Base-by-base conservation (phyloP, 2,329 filamentous ascomycete species). In the Lachnellula arida region DNA sequence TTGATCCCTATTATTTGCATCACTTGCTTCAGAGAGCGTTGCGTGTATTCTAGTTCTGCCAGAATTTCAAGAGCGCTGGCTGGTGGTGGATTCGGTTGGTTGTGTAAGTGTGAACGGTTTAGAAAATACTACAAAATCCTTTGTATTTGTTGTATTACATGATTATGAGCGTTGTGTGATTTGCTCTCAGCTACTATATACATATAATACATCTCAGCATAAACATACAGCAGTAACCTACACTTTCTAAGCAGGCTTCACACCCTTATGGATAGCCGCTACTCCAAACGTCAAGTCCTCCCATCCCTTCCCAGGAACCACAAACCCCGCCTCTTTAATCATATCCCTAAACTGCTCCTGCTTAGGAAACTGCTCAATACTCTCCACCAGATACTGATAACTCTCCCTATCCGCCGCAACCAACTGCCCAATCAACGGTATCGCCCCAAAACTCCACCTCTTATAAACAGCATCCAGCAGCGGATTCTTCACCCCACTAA, bases 381-480 rank as follows among this genome's bases (percentile, higher is more conserved):
- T 97, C 79, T 99, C 94, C 9, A 99, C 94, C 9, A 99, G 79
- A 74, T 99, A 99, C 78, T 99, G 94, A 73, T 99, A 99, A 71
- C 91, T 96, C 68, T 95, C 93, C 55, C 93, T 80, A 71, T 99
- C 95, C 6, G 90, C 91, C 1, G 94, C 93, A 15, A 99, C 92
- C 58, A 99, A 70, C 75, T 99, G 93, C 2, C 94, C 95, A 68
- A 99, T 97, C 64, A 99, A 73, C 0, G 94, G 94, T 62, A 99
- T 99, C 12, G 91, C 91, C 57, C 85, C 81, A 72, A 99, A 99
- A 59, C 90, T 96, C 92, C 95, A 99, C 57, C 88, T 82, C 79
- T 96, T 96, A 75, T 99, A 99, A 1, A 93, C 73, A 17, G 85
- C 84, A 73, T 97, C 88, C 68, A 99, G 84, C 0, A 96, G 61